Percentiles rank a stretch among this genome's conserved stretches.
Evolutionary conservation across 75 land plant species (phyloP).

Genomic region (Cunninghamia lanceolata): DNA sequence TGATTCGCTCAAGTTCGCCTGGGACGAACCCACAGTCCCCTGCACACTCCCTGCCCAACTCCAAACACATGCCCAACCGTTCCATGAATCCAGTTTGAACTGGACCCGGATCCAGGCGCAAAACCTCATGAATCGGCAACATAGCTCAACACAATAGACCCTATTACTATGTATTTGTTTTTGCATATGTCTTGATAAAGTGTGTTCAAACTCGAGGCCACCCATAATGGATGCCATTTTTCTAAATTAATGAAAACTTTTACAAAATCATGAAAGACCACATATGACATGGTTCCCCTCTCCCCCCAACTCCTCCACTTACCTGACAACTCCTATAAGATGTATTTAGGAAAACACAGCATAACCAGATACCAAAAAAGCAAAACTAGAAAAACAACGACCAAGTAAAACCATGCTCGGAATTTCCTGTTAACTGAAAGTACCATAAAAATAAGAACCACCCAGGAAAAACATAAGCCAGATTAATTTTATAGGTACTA

Average conservation of each 20-base stretch:
- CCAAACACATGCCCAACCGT: no score
- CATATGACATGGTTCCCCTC: not conserved
- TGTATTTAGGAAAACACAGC: not conserved
- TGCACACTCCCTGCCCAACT: no score
- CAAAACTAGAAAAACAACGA: not conserved
- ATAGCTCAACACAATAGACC: no score
- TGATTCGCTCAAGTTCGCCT: no score
- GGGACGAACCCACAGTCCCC: no score
- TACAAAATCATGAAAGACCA: not conserved
- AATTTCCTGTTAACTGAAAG: not conserved
- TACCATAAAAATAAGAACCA: not conserved
- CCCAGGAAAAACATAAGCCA: not conserved
- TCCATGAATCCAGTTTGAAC: no score
- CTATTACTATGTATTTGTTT: not conserved
- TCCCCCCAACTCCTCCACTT: no score
- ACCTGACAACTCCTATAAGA: not conserved
- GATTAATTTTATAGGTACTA: not conserved
- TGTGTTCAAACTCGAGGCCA: not conserved
- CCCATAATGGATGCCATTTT: not conserved
- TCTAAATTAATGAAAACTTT: not conserved
- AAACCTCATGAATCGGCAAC: no score
- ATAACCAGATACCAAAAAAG: not conserved
- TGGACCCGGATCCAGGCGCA: no score
- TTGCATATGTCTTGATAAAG: not conserved
- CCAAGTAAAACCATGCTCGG: not conserved